phyloP scores from a whole-genome alignment of 148 eudicot species.

The Linanthus parryae region DNA sequence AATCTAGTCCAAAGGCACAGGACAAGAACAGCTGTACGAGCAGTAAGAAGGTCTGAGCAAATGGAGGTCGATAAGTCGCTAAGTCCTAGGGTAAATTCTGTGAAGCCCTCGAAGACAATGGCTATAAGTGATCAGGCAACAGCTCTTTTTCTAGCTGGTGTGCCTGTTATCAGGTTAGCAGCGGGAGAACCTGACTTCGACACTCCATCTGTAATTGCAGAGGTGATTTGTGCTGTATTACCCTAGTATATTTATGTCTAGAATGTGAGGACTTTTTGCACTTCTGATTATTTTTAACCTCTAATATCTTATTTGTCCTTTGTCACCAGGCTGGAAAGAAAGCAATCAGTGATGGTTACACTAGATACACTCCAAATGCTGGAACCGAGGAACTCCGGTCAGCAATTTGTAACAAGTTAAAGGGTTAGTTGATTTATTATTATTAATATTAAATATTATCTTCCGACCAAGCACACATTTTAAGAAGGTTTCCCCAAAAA shows the following conservation, averaged over 20 bases:
- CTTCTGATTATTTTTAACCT: too few species aligned
- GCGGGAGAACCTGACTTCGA: conserved; percentile 96
- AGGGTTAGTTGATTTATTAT: conserved; percentile 31
- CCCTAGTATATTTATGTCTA: not conserved
- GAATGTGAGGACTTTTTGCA: too few species aligned
- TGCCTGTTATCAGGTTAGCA: conserved; percentile 76
- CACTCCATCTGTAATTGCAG: conserved; percentile 65
- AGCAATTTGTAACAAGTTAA: conserved; percentile 70
- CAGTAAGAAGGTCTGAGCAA: conserved; percentile 24
- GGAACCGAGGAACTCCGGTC: conserved; percentile 72
- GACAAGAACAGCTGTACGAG: conserved; percentile 33
- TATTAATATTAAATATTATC: conserved; percentile 1
- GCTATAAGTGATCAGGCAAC: conserved; percentile 87
- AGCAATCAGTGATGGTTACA: conserved; percentile 79
- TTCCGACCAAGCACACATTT: not conserved
- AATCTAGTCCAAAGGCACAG: conserved; percentile 9
- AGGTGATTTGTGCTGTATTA: conserved; percentile 30
- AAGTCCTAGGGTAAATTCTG: conserved; percentile 80
- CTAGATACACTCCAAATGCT: conserved; percentile 86
- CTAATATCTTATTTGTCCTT: too few species aligned
- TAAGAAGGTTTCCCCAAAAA: not conserved
- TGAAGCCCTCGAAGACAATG: conserved; percentile 83
- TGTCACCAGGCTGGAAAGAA: conserved; percentile 76
- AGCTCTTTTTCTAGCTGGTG: conserved; percentile 88
- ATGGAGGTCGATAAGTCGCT: conserved; percentile 54